phyloP scores from a whole-genome alignment of 1,139 yeast species.

The Meyerozyma athensensis region DNA sequence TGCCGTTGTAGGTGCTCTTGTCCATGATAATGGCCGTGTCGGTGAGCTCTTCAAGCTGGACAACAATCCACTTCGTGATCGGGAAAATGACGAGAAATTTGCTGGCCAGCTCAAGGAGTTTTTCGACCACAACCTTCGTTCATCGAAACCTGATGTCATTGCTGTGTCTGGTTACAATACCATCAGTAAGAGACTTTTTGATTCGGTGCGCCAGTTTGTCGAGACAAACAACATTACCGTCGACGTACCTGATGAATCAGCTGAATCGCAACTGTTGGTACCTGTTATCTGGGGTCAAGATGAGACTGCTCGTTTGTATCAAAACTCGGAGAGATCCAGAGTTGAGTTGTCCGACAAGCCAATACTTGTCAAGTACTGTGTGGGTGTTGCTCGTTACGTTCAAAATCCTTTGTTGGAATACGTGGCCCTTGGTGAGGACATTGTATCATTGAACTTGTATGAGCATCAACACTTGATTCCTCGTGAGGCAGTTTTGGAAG shows the following conservation, averaged over 20 bases:
- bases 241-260: conserved; percentile 41
- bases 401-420: conserved; percentile 91
- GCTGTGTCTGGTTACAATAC: conserved; percentile 88
- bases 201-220: conserved; percentile 54
- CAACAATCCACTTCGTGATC: conserved; percentile 62
- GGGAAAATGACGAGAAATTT: conserved; percentile 50
- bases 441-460: conserved; percentile 67
- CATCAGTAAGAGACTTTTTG: conserved; percentile 57
- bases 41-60: conserved; percentile 75
- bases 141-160: conserved; percentile 72
- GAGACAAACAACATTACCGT: conserved; percentile 52
- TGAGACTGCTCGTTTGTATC: conserved; percentile 88
- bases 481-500: conserved; percentile 56
- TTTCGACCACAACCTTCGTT: conserved; percentile 33
- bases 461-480: conserved; percentile 72
- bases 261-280: conserved; percentile 39
- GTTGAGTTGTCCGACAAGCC: conserved; percentile 87
- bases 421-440: conserved; percentile 70
- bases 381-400: conserved; percentile 84
- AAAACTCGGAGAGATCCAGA: conserved; percentile 70
- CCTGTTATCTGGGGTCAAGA: conserved; percentile 82
- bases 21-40: conserved; percentile 78
- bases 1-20: conserved; percentile 77
- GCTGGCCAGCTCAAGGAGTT: conserved; percentile 45
- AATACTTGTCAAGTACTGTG: conserved; percentile 75